Percentiles rank a stretch among this genome's conserved stretches.
Evolutionary conservation across 257 asterid genomes (phyloP).

Genomic region (Eustoma russellianum): DNA sequence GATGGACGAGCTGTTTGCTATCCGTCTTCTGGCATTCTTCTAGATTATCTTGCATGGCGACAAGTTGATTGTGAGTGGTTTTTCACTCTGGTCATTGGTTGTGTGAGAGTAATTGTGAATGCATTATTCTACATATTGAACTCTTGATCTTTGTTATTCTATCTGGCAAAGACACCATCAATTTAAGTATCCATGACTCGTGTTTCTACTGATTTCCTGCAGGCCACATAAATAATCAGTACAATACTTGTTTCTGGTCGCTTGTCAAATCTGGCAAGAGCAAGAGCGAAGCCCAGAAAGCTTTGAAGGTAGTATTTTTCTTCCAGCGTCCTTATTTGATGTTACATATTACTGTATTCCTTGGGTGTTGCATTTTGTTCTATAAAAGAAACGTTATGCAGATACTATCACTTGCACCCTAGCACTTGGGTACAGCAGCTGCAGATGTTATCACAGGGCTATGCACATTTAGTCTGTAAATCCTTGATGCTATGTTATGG

Average conservation of each 20-base stretch:
- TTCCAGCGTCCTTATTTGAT: neutral
- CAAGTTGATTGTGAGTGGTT: constrained; percentile 81
- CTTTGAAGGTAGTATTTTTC: constrained; percentile 41
- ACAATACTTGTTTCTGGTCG: constrained; percentile 93
- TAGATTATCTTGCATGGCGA: constrained; percentile 86
- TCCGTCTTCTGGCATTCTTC: constrained; percentile 57
- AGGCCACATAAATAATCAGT: constrained; percentile 94
- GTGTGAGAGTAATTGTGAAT: too few relatives aligned
- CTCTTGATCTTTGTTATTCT: neutral
- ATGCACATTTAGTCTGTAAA: too few relatives aligned
- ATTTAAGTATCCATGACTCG: neutral
- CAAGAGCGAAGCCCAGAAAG: constrained; percentile 60
- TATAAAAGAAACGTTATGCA: too few relatives aligned
- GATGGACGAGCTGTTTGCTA: constrained; percentile 87
- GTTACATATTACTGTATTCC: too few relatives aligned
- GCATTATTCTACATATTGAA: too few relatives aligned
- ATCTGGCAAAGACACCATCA: too few relatives aligned
- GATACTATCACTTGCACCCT: too few relatives aligned
- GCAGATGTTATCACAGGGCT: too few relatives aligned
- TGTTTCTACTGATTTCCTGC: constrained; percentile 14
- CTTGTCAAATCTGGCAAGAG: constrained; percentile 83
- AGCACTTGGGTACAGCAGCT: too few relatives aligned
- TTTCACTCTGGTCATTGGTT: neutral
- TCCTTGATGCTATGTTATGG: too few relatives aligned
- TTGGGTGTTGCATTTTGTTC: too few relatives aligned